Evolutionary conservation across 805 yeast genomes (phyloP).

Genomic region (Crinitomyces ghanaensis): DNA sequence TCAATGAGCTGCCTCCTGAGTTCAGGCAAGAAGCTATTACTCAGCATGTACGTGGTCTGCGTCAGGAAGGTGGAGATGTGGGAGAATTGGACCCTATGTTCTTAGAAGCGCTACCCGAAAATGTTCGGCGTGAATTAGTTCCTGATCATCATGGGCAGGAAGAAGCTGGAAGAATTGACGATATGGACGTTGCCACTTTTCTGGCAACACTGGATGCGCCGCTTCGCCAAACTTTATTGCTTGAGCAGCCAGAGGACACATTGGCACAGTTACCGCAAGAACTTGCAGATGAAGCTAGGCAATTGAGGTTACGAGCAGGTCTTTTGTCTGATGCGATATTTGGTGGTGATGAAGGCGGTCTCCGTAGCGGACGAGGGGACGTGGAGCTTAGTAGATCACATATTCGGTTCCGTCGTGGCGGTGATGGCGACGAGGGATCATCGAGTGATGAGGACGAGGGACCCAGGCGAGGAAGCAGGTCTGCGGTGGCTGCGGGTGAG

Average conservation of each 20-base stretch:
- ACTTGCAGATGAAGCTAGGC: slow-evolving; percentile 24
- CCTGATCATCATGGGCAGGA: no score
- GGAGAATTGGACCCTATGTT: slow-evolving; percentile 72
- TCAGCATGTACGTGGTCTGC: slow-evolving; percentile 67
- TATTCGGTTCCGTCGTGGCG: slow-evolving; percentile 2
- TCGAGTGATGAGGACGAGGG: slow-evolving; percentile 20
- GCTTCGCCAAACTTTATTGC: slow-evolving; percentile 22
- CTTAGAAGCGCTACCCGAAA: slow-evolving; percentile 66
- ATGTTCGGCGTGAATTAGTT: slow-evolving; percentile 34
- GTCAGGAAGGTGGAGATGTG: slow-evolving; percentile 32
- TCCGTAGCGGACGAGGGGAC: slow-evolving; percentile 7
- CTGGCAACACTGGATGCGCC: slow-evolving; percentile 24
- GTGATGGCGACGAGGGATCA: slow-evolving; percentile 11
- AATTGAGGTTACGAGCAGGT: slow-evolving; percentile 15
- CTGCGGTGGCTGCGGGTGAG: slow-evolving; percentile 11
- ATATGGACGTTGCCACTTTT: slow-evolving; percentile 21
- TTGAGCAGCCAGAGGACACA: slow-evolving; percentile 24
- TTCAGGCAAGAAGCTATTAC: slow-evolving; percentile 87
- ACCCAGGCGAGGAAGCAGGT: slow-evolving; percentile 26
- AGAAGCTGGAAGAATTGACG: slow-evolving; percentile 19
- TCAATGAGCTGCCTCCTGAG: slow-evolving; percentile 83
- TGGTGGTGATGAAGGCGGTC: slow-evolving; percentile 1
- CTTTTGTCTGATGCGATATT: slow-evolving; percentile 8
- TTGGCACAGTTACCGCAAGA: slow-evolving; percentile 22
- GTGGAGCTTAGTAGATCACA: not conserved